Evolutionary conservation across 306 rosid species (phyloP), one percentile per base, ranked within the genome.

Genomic region (Trichosanthes truncata): DNA sequence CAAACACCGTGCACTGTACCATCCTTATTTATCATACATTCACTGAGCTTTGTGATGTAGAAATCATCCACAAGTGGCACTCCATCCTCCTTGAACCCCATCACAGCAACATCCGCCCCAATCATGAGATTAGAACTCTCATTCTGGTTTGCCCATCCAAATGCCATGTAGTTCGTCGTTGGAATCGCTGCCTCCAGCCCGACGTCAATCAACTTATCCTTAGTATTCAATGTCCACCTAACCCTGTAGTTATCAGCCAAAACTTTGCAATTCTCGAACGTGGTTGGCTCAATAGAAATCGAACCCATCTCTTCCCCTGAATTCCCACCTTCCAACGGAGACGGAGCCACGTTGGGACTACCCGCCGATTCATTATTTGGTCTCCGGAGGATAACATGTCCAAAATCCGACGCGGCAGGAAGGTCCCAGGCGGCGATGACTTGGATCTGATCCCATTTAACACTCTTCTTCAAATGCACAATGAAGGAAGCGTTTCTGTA

Each of bases 381-480:
- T 18, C 80, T 80, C 3, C 40, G 77, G 41, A 93, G 82, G 12
- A 85, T 0, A 45, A 89, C 80, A 82, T 90, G 92, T 4, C 98
- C 98, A 23, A 92, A 94, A 74, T 90, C 87, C 1, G 97, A 89
- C 1, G 92, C 97, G 7, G 89, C 82, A n/a, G 97, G 89, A 43
- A 68, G 72, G 82, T 94, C 97, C 97, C 96, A 94, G 5, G 89
- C 94, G 43, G 97, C 84, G 35, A 94, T 89, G 51, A 94, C 96
- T 13, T 29, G 82, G 87, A 94, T 89, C 91, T 81, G 88, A 71
- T 84, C 83, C 98, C 98, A 94, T 6, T 91, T 83, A 40, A 92
- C 77, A 36, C 89, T 92, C 31, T 57, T 20, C 83, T 51, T 76
- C 85, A 94, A 82, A 68, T 49, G 89, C 72, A 86, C 98, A 3